phyloP scores from a whole-genome alignment of 306 rosid species.

The Lithocarpus polystachyus region DNA sequence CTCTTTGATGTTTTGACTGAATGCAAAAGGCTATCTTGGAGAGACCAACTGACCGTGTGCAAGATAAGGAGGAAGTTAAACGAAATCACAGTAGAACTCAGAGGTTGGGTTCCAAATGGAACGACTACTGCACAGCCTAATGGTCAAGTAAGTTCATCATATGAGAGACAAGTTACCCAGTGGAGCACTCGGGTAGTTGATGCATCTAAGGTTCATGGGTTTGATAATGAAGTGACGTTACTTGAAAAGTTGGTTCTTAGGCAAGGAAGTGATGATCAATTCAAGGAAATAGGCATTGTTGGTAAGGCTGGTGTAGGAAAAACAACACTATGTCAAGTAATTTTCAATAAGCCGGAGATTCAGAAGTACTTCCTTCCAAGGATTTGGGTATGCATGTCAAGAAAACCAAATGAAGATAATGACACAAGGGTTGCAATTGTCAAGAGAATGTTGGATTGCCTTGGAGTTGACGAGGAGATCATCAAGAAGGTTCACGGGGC shows the following conservation, averaged over 20 bases:
- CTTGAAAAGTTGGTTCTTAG: conserved; percentile 4
- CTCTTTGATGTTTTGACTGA: conserved; percentile 10
- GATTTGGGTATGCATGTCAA: conserved; percentile 28
- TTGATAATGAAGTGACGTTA: conserved; percentile 7
- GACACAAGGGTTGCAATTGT: background rate
- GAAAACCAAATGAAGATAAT: background rate
- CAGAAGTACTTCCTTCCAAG: conserved; percentile 13
- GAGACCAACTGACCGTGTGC: background rate
- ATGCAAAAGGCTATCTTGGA: background rate
- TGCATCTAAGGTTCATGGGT: conserved; percentile 14
- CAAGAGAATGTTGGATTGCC: conserved; percentile 3
- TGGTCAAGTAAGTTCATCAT: background rate
- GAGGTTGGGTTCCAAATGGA: background rate
- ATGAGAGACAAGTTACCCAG: background rate
- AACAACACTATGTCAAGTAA: conserved; percentile 11
- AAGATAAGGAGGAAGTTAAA: background rate
- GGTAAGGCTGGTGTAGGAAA: conserved; percentile 18
- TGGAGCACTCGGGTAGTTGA: background rate
- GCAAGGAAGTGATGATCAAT: background rate
- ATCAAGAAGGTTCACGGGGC: background rate
- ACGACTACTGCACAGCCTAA: background rate
- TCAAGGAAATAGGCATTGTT: conserved; percentile 17
- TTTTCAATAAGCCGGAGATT: conserved; percentile 16
- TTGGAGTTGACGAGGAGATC: conserved; percentile 16
- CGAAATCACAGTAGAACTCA: background rate